These are phyloP conservation scores for Xerocomellus intermedius DNA, from an alignment of 768 basidiomycete species.

Conservation along the genomic window DNA sequence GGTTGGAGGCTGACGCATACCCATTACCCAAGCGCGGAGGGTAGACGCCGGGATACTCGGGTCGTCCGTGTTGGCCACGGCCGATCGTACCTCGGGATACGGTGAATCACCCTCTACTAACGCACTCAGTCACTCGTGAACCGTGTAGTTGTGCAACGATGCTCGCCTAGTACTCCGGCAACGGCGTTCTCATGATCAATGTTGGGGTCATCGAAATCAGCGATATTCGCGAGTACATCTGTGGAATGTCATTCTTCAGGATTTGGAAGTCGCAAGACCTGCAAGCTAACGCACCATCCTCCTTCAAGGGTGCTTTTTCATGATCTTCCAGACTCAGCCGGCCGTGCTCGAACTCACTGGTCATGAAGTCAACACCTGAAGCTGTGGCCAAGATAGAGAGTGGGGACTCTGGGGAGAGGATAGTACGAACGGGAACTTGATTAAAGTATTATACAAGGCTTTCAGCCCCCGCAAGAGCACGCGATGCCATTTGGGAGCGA, in stretches of 20 bases:
- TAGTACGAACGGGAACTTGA: not conserved
- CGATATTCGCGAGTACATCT: not conserved
- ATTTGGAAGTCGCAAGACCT: not conserved
- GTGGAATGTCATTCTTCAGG: not conserved
- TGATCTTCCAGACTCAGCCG: not conserved
- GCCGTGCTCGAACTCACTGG: not conserved
- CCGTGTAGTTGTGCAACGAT: not conserved
- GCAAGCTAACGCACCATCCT: not conserved
- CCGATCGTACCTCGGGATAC: slow-evolving; percentile 79
- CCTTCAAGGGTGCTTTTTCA: not conserved
- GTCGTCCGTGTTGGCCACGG: slow-evolving; percentile 74
- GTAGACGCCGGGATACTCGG: slow-evolving; percentile 58
- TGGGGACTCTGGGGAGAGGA: not conserved
- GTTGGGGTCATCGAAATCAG: slow-evolving; percentile 38
- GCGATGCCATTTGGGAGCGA: no score
- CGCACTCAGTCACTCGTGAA: slow-evolving; percentile 11
- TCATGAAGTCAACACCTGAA: not conserved
- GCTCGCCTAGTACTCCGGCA: slow-evolving; percentile 20
- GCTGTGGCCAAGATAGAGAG: not conserved
- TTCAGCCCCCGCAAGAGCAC: not conserved
- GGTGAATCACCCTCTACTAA: slow-evolving; percentile 69
- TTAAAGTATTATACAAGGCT: not conserved
- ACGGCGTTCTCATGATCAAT: slow-evolving; percentile 25
- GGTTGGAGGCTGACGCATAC: slow-evolving; percentile 17
- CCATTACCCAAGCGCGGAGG: slow-evolving; percentile 60